Evolutionary conservation across 2,329 filamentous ascomycete species (phyloP), one percentile per base, ranked within the genome.

Genomic region (Cordyceps cicadae): DNA sequence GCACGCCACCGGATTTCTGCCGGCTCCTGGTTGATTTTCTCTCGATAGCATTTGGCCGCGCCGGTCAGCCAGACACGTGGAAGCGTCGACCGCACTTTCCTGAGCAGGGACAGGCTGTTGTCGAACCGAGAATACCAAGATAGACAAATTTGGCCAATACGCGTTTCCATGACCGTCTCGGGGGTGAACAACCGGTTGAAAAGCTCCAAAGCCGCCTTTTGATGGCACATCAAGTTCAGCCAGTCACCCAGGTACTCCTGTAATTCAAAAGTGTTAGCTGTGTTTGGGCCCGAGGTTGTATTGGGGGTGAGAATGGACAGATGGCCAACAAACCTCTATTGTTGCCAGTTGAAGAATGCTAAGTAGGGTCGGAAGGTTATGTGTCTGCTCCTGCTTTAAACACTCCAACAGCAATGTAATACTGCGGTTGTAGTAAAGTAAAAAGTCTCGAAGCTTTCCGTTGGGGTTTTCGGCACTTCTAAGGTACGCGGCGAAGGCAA

Each of bases 171-270:
- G 49, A 90, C 85, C 0, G 85, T 88, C 63, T 92, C 79, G 0
- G 91, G 89, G 0, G 86, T 91, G 70, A 91, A 92, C 0, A 97
- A 76, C 49, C 87, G 84, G 1, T 82, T 88, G 51, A 97, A 77
- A 67, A 97, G 87, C 64, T 90, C 85, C 69, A 89, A 85, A 0
- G 94, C 94, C 12, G 93, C 94, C 70, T 88, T 91, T 71, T 97
- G 92, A 71, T 97, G 94, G 24, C 92, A 90, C 74, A 94, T 87
- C 17, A 97, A 79, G 68, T 95, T 97, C 58, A 95, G 85, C 92
- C 92, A 97, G 70, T 99, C 94, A 14, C 94, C 94, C 51, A 97
- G 81, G 68, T 92, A 95, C 75, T 97, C 94, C 91, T 96, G 19
- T 15, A 24, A 39, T 34, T 9, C 15, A n/a, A 26, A 43, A 19